Evolutionary conservation across 192 early-diverging fungal species (phyloP), one percentile per base, ranked within the genome.

Genomic region (Bifiguratus adelaidae): DNA sequence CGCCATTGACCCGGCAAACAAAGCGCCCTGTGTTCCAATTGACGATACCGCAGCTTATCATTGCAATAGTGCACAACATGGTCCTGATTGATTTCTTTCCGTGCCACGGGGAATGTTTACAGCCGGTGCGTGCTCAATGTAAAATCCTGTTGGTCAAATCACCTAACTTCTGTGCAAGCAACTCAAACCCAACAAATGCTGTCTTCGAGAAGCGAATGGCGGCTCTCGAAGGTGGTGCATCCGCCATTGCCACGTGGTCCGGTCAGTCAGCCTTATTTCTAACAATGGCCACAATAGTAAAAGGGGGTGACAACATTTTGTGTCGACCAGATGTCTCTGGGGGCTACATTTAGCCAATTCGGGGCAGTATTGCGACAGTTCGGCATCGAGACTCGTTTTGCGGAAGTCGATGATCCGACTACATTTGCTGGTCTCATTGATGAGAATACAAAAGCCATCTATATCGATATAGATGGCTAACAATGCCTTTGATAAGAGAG

Each of bases 201-300:
- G 89, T 85, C 29, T 89, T 94, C 63, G 93, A 97, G 65, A 61
- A 97, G 71, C 76, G 93, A 42, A 76, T 97, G 23, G 90, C 91
- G 15, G 85, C 89, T 9, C 73, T 97, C 19, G 93, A 97, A 58
- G 84, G 84, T 24, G 93, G 93, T 46, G n/a, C 7, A 7, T 12
- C 25, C 25, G 16, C n/a, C 26, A 37, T 18, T 15, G 81, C 74
- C 26, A 79, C 76, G 12, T 66, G 73, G 16, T 78, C 74, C 21
- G 87, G 92, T 16, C 85, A 90, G 52, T 81, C 93, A 9, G 93
- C 91, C 23, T 82, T 91, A 58, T 89, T 95, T 59, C 53, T 88
- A 16, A 74, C 89, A 16, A 71, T 93, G n/a, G 69, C 80, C 25
- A 93, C 80, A 6, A 47, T 96, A 32, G 83, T 81, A 40, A 64